phyloP scores from a whole-genome alignment of 495 filamentous ascomycete species.

The Durotheca rogersii region DNA sequence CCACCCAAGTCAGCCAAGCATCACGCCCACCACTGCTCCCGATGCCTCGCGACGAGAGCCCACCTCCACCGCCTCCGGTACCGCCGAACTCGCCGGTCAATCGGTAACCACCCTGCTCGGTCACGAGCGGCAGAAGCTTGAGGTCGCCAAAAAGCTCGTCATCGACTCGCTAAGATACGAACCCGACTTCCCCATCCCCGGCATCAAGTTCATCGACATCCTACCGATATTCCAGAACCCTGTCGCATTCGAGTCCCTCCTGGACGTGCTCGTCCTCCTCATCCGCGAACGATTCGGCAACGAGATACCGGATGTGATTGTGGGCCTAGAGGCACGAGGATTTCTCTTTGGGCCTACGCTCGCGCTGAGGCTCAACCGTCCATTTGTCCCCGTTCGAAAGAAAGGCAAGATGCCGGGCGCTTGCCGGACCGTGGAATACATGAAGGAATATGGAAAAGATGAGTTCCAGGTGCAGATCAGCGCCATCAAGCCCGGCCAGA shows the following conservation, averaged over 20 bases:
- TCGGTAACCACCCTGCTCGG: conserved; percentile 60
- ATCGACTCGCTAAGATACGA: conserved; percentile 61
- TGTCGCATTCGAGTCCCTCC: conserved; percentile 69
- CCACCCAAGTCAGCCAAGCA: conserved; percentile 41
- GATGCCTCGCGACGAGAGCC: conserved; percentile 61
- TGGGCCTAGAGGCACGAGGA: conserved; percentile 90
- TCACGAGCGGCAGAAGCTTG: conserved; percentile 33
- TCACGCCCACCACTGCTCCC: conserved; percentile 21
- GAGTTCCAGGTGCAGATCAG: conserved; percentile 93
- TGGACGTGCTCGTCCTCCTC: conserved; percentile 86
- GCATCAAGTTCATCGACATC: conserved; percentile 98
- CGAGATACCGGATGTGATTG: conserved; percentile 78
- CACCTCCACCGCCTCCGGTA: conserved; percentile 65
- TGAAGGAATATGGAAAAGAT: conserved; percentile 97
- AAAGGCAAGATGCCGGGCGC: conserved; percentile 93
- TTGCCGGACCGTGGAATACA: conserved; percentile 74
- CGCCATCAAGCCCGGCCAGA: conserved; percentile 81
- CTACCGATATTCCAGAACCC: conserved; percentile 89
- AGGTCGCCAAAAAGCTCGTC: conserved; percentile 38
- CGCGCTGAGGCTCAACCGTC: conserved; percentile 79
- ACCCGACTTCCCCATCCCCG: conserved; percentile 90
- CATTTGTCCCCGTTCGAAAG: conserved; percentile 94
- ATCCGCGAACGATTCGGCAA: conserved; percentile 55
- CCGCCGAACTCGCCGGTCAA: conserved; percentile 91
- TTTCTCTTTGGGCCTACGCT: conserved; percentile 94